phyloP scores from a whole-genome alignment of 2,329 filamentous ascomycete genomes.

The Trichophaea hybrida region DNA sequence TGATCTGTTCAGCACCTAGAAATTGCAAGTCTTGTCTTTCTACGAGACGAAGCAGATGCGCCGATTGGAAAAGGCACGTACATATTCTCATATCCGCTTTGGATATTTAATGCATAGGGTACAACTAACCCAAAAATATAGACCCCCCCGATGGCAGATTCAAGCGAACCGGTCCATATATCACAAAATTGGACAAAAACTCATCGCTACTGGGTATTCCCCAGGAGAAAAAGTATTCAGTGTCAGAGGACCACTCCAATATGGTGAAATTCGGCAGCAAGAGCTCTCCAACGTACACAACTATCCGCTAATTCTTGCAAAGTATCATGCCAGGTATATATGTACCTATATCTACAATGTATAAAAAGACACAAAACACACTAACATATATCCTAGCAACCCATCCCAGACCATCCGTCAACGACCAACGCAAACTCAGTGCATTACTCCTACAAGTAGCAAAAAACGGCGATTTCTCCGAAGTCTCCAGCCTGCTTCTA shows the following conservation, averaged over 20 bases:
- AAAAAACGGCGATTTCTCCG: background rate
- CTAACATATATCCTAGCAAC: background rate
- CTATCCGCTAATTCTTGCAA: conserved; percentile 35
- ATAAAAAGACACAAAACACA: background rate
- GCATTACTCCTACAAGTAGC: background rate
- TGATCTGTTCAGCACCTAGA: background rate
- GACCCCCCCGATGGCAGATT: background rate
- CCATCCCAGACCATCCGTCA: background rate
- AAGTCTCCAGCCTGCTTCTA: conserved; percentile 6
- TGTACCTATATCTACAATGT: background rate
- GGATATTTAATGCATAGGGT: background rate
- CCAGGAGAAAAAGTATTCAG: background rate
- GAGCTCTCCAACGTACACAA: conserved; percentile 13
- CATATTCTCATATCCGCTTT: background rate
- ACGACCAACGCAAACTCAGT: background rate
- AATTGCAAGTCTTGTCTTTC: background rate
- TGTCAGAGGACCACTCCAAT: background rate
- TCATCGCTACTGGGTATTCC: background rate
- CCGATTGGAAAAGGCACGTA: background rate
- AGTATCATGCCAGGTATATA: background rate
- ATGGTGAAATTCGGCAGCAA: background rate
- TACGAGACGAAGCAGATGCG: background rate
- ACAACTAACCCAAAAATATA: background rate
- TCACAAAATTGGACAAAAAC: background rate
- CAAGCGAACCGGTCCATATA: background rate